Evolutionary conservation across 805 yeast species (phyloP).

Genomic region (Debaryomyces castellii): DNA sequence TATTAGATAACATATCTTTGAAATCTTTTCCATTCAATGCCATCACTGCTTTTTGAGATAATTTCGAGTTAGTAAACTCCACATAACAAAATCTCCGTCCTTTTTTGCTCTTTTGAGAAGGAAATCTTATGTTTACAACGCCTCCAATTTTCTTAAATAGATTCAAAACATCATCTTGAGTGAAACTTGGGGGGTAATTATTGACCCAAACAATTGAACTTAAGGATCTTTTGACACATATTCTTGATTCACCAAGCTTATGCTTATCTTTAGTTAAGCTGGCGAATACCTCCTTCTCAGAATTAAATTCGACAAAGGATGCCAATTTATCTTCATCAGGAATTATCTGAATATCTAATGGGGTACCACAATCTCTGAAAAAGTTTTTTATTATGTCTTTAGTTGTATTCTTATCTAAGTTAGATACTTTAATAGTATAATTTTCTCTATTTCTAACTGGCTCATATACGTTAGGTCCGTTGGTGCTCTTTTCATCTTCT

Average conservation of each 20-base stretch:
- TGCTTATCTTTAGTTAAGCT: slow-evolving; percentile 64
- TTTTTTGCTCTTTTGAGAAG: slow-evolving; percentile 54
- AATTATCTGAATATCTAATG: slow-evolving; percentile 33
- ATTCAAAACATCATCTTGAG: slow-evolving; percentile 34
- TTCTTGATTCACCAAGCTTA: slow-evolving; percentile 36
- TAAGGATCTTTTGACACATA: slow-evolving; percentile 45
- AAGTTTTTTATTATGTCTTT: slow-evolving; percentile 40
- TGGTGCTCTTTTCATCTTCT: slow-evolving; percentile 1
- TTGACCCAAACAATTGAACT: slow-evolving; percentile 68
- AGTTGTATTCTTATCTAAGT: slow-evolving; percentile 41
- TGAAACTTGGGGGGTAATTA: slow-evolving; percentile 63
- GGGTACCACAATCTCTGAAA: slow-evolving; percentile 63
- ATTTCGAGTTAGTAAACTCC: slow-evolving; percentile 47
- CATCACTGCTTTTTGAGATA: slow-evolving; percentile 44
- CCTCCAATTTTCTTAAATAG: slow-evolving; percentile 43
- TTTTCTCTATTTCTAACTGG: slow-evolving; percentile 57
- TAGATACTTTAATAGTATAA: slow-evolving; percentile 52
- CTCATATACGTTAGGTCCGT: slow-evolving; percentile 7
- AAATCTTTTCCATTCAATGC: slow-evolving; percentile 38
- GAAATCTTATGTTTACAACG: slow-evolving; percentile 57
- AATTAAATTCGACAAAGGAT: slow-evolving; percentile 61
- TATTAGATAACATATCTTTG: slow-evolving; percentile 23
- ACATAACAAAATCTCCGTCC: slow-evolving; percentile 73
- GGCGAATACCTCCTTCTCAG: slow-evolving; percentile 47
- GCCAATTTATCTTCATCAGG: slow-evolving; percentile 15